These are phyloP conservation scores for Cryphonectria japonica DNA, from an alignment of 2,329 filamentous ascomycete species.

Conservation along the genomic window DNA sequence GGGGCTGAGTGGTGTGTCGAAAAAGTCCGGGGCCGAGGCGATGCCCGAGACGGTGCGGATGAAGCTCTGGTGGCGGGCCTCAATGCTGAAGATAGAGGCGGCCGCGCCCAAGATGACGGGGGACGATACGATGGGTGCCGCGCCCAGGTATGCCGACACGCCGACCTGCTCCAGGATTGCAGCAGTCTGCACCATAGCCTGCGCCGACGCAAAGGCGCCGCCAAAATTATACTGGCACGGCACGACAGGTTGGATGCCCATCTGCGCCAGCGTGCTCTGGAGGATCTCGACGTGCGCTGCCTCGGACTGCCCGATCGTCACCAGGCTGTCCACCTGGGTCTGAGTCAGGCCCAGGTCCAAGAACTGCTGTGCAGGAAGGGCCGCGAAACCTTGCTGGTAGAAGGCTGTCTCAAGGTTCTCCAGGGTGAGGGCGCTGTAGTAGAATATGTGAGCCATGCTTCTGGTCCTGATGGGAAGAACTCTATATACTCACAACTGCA, in stretches of 20 bases:
- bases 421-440: constrained; percentile 66
- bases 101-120: constrained; percentile 66
- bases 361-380: constrained; percentile 69
- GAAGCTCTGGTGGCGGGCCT: constrained; percentile 75
- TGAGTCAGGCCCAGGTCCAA: constrained; percentile 61
- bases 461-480: background rate
- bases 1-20: constrained; percentile 71
- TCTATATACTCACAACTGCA: constrained; percentile 58
- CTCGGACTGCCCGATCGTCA: constrained; percentile 66
- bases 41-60: constrained; percentile 64
- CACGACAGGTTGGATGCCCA: constrained; percentile 67
- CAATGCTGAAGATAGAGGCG: constrained; percentile 72
- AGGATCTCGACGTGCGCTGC: constrained; percentile 63
- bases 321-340: constrained; percentile 61
- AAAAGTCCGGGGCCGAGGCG: constrained; percentile 67
- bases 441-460: constrained; percentile 27
- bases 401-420: constrained; percentile 76
- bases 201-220: constrained; percentile 60
- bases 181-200: constrained; percentile 70
- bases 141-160: constrained; percentile 74
- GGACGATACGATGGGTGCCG: constrained; percentile 65
- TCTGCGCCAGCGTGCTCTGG: constrained; percentile 62
- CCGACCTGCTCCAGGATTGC: constrained; percentile 73
- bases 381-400: constrained; percentile 71
- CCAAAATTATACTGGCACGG: constrained; percentile 75